Base-by-base conservation (phyloP, 2,329 filamentous ascomycete species). In the Xenoacremonium recifei region DNA sequence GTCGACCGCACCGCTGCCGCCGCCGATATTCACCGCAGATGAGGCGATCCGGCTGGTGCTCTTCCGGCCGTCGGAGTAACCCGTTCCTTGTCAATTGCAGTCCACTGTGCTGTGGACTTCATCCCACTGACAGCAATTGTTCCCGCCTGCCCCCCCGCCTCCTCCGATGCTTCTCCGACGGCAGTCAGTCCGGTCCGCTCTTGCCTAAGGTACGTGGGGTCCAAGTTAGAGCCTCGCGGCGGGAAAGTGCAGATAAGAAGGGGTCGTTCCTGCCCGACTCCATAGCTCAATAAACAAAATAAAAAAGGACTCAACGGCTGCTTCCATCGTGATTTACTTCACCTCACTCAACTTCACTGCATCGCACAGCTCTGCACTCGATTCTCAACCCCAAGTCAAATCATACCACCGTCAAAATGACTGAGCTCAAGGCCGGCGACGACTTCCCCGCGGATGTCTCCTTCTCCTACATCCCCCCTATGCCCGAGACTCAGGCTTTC, bases 391-490 rank as follows among this genome's bases (percentile, higher is more conserved):
- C 13, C 3, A 37, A 37, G 13, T 25, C 13, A 10, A 27, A 20
- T 25, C 21, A 37, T 21, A 11, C 20, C 17, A 35, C 6, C 20
- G 16, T 9, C 33, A 20, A 35, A 18, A 77, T 79, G 76, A 59
- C 84, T 71, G 77, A 77, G 66, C 79, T 93, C 68, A 84, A 91
- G 67, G 78, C 79, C 64, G 91, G 91, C 63, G 89, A 95, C 67
- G 73, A 75, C 65, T 92, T 97, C 77, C 91, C 91, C 55, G 73
- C 82, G 56, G 85, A 79, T 57, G 84, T 95, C 48, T 75, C 76
- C 67, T 96, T 96, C 77, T 85, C 82, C 60, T 93, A 91, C 77
- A 80, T 93, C 54, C 85, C 88, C 48, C 89, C 88, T 67, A 78
- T 82, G 12, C 72, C 78, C 43, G 87, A 92, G 58, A 78, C 73